Conservation (phyloP, 2,329 filamentous ascomycete genomes). For the Exserohilum turcica region DNA sequence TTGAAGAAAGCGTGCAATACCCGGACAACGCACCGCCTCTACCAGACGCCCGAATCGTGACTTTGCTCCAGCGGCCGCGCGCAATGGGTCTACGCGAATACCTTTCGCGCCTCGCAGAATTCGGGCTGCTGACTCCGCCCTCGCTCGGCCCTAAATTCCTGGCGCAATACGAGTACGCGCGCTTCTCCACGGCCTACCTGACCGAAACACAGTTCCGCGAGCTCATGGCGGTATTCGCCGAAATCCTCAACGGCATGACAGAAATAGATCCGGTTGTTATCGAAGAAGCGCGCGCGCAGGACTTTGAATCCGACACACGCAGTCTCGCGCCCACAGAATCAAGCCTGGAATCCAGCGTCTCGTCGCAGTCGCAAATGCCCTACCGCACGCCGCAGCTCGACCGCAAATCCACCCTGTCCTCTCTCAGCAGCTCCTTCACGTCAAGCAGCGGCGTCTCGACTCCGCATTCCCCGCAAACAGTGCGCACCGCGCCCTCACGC, state of each 20-base stretch:
- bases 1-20: slow-evolving; percentile 30
- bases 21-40: slow-evolving; percentile 39
- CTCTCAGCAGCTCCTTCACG: slow-evolving; percentile 19
- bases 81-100: slow-evolving; percentile 81
- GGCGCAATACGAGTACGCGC: slow-evolving; percentile 77
- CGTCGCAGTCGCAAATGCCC: slow-evolving; percentile 30
- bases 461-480: slow-evolving; percentile 33
- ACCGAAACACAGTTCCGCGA: slow-evolving; percentile 72
- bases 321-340: slow-evolving; percentile 44
- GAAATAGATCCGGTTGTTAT: slow-evolving; percentile 63
- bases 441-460: slow-evolving; percentile 17
- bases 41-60: slow-evolving; percentile 71
- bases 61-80: slow-evolving; percentile 70
- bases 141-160: slow-evolving; percentile 67
- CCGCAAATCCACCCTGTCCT: slow-evolving; percentile 27
- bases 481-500: slow-evolving; percentile 39
- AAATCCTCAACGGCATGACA: slow-evolving; percentile 76
- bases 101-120: slow-evolving; percentile 68
- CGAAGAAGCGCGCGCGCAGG: slow-evolving; percentile 45
- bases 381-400: slow-evolving; percentile 38
- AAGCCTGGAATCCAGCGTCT: slow-evolving; percentile 19
- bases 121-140: slow-evolving; percentile 66
- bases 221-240: slow-evolving; percentile 84
- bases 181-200: slow-evolving; percentile 76
- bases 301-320: slow-evolving; percentile 34